Base-by-base conservation (phyloP, 2,329 filamentous ascomycete genomes). In the Colletotrichum simmondsii region DNA sequence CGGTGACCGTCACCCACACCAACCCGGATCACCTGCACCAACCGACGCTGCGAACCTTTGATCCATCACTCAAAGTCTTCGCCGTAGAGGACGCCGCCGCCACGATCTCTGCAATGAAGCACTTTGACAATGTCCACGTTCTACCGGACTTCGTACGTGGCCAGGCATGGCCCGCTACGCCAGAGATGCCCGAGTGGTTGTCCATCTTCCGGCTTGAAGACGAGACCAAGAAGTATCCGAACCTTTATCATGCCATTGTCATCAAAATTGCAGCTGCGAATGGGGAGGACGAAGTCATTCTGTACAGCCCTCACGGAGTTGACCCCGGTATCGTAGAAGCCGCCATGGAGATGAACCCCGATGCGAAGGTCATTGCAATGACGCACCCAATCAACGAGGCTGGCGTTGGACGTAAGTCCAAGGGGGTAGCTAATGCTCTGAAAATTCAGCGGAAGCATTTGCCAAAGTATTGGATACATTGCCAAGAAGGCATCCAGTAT, bases 301-400 rank as follows among this genome's bases (percentile, higher is more conserved):
- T 72, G 32, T 72, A 68, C 22, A 26, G 22, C 10, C 69, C 69
- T 35, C 69, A 72, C n/a, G 69, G 69, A 6, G 35, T 67, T 2
- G 56, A 56, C 0, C 32, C 49, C 3, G n/a, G 58, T 8, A 53
- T 52, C 16, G 57, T 61, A 22, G 64, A 42, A 10, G 57, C 58
- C 26, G 64, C 58, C 16, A 57, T 14, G 37, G 35, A n/a, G 11
- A 35, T 35, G 7, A 57, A 61, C 11, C 52, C 58, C 35, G 58
- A 37, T 2, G 64, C 52, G 4, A 19, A 19, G 10, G 24, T 67
- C 3, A 8, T 68, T 14, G 65, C 69, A 3, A 57, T 72, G 69
- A 5, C 68, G 28, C 65, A 64, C 10, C 49, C 64, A 12, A 32
- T 68, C 7, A 35, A 72, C 11, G 24, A 57, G 28, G 22, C 28